Base-by-base conservation (phyloP, 2,329 filamentous ascomycete genomes). In the Apiospora pterosperma region DNA sequence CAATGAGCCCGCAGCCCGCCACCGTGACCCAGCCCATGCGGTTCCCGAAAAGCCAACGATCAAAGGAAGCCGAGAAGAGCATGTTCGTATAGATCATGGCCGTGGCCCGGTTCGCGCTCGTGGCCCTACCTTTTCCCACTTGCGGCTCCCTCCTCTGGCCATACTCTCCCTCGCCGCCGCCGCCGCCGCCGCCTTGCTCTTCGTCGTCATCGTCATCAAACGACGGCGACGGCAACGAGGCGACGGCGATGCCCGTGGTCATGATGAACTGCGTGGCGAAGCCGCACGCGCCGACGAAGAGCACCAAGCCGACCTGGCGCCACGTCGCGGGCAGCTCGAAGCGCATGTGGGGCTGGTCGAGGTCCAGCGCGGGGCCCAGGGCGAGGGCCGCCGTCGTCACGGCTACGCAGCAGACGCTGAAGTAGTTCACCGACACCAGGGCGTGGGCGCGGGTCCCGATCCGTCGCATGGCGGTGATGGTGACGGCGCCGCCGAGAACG, bases 231-330 rank as follows among this genome's bases (percentile, higher is more conserved):
- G 48, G 11, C 6, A 28, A 55, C 28, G 34, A 25, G 16, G 48
- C 48, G 59, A 55, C 48, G 16, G 48, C 48, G 59, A 97, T 78
- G 0, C 92, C 93, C 0, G 87, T 85, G 1, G 93, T 96, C 21
- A 96, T 80, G n/a, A 96, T 82, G 69, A 93, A 93, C 84, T 97
- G 94, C 86, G 95, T 91, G 25, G 90, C 75, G 73, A 97, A 95
- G 0, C 94, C 94, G 68, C 90, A 90, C 0, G 87, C 72, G 0
- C 91, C 92, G 4, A 97, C 80, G 41, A 89, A 85, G 0, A 89
- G 63, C 19, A 97, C 78, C 42, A 93, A 82, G 0, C 79, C 75
- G 90, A 91, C 95, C 73, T 94, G 81, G 62, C 77, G 78, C 44
- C 71, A 14, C 31, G 79, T 74, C 4, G 75, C 69, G 1, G 81